These are phyloP conservation scores for Bipolaris bicolor DNA, from an alignment of 2,329 filamentous ascomycete genomes.

Conservation along the genomic window DNA sequence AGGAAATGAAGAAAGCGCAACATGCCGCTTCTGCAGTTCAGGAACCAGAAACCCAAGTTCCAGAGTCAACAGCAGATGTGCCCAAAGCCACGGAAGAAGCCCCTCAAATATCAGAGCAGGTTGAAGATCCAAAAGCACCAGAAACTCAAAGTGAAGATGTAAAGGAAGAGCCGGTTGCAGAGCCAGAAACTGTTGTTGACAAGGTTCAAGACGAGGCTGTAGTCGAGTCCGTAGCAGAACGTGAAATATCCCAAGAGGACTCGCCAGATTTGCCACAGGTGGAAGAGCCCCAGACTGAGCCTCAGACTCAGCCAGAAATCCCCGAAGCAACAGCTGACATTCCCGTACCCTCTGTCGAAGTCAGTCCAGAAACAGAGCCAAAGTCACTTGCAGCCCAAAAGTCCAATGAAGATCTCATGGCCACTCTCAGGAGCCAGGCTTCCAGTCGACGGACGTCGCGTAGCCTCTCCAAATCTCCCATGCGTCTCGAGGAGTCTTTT, in stretches of 20 bases:
- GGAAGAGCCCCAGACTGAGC: constrained; percentile 4
- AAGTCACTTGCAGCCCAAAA: constrained; percentile 38
- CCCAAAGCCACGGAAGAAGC: constrained; percentile 1
- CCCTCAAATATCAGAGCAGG: background rate
- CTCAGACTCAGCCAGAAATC: constrained; percentile 3
- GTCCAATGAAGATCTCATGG: constrained; percentile 31
- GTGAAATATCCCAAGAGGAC: constrained; percentile 3
- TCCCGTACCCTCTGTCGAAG: constrained; percentile 25
- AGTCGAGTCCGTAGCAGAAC: background rate
- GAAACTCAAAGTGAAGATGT: background rate
- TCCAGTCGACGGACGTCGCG: constrained; percentile 32
- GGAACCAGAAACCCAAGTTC: constrained; percentile 4
- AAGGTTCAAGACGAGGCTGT: constrained; percentile 2
- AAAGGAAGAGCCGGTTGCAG: background rate
- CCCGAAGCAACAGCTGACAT: constrained; percentile 11
- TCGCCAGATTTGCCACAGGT: constrained; percentile 6
- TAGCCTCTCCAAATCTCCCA: constrained; percentile 38
- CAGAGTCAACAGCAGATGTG: constrained; percentile 16
- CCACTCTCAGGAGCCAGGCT: constrained; percentile 29
- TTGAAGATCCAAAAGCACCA: constrained; percentile 9
- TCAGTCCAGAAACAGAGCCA: constrained; percentile 35
- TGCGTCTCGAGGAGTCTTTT: constrained; percentile 55
- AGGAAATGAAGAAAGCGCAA: constrained; percentile 36
- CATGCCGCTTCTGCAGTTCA: constrained; percentile 15
- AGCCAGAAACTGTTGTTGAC: constrained; percentile 2